phyloP scores from a whole-genome alignment of 768 basidiomycete species.

The Serpula lacrymans region DNA sequence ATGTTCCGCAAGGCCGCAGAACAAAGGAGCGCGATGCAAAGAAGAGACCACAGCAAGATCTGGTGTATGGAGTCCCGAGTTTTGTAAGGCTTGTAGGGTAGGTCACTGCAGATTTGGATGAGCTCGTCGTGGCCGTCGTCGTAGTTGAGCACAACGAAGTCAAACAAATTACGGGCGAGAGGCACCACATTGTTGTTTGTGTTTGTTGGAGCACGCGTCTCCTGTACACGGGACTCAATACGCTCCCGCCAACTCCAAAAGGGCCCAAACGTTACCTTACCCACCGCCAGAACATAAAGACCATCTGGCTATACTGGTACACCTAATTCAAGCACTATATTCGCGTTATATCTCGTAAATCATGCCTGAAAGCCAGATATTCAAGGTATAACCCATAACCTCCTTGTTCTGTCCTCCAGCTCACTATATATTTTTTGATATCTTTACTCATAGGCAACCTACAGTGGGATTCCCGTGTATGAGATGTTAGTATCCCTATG shows the following conservation, averaged over 20 bases:
- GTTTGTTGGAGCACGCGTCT: constrained; percentile 38
- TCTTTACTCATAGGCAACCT: constrained; percentile 63
- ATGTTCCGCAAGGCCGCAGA: too few species aligned
- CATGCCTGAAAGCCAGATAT: constrained; percentile 86
- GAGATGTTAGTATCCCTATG: constrained; percentile 67
- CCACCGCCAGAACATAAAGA: constrained; percentile 15
- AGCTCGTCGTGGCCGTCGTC: constrained; percentile 12
- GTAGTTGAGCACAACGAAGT: too few species aligned
- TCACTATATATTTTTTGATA: background rate
- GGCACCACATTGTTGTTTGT: constrained; percentile 31
- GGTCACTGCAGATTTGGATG: too few species aligned
- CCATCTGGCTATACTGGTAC: constrained; percentile 2
- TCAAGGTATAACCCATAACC: constrained; percentile 63
- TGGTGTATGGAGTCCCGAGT: too few species aligned
- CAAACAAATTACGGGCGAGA: background rate
- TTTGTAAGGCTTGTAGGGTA: too few species aligned
- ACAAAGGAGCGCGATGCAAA: too few species aligned
- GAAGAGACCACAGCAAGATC: too few species aligned
- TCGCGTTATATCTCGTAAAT: constrained; percentile 10
- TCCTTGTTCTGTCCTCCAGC: too few species aligned
- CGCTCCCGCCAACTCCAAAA: constrained; percentile 5
- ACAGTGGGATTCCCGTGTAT: constrained; percentile 90
- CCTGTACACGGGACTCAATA: constrained; percentile 12
- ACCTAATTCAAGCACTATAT: constrained; percentile 6
- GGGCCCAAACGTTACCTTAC: constrained; percentile 11